Evolutionary conservation across 2,329 filamentous ascomycete genomes (phyloP).

Genomic region (Microthyrium microscopicum): DNA sequence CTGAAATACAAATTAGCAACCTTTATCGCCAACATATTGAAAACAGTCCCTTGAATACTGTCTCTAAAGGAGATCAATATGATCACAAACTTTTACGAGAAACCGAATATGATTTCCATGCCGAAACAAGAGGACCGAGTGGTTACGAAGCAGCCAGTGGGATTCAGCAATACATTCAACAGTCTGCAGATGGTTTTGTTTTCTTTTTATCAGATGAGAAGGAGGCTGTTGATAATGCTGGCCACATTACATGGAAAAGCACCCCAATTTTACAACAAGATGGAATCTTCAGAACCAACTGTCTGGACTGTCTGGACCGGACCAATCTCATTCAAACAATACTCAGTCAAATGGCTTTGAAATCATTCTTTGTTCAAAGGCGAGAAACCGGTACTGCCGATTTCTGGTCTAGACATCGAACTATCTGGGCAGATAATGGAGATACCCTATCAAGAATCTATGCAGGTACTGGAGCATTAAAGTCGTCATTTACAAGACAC

Average conservation of each 20-base stretch:
- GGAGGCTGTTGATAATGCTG: conserved; percentile 30
- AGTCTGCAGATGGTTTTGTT: conserved; percentile 83
- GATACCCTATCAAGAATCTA: conserved; percentile 91
- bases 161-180: conserved; percentile 62
- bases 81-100: conserved; percentile 62
- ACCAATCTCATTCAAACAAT: conserved; percentile 95
- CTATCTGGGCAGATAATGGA: conserved; percentile 92
- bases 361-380: conserved; percentile 63
- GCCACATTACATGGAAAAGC: conserved; percentile 22
- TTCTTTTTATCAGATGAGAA: conserved; percentile 60
- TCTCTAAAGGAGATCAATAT: conserved; percentile 32
- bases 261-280: conserved; percentile 76
- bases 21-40: conserved; percentile 64
- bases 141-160: conserved; percentile 84
- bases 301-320: conserved; percentile 84
- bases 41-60: conserved; percentile 51
- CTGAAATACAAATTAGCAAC: conserved; percentile 67
- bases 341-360: conserved; percentile 83
- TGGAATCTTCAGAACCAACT: conserved; percentile 92
- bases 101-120: conserved; percentile 93
- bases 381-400: conserved; percentile 54
- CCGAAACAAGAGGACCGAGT: conserved; percentile 69
- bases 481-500: conserved; percentile 83
- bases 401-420: conserved; percentile 85
- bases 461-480: conserved; percentile 86